Base-by-base conservation (phyloP, 257 asterid species). In the Capsicum pubescens region DNA sequence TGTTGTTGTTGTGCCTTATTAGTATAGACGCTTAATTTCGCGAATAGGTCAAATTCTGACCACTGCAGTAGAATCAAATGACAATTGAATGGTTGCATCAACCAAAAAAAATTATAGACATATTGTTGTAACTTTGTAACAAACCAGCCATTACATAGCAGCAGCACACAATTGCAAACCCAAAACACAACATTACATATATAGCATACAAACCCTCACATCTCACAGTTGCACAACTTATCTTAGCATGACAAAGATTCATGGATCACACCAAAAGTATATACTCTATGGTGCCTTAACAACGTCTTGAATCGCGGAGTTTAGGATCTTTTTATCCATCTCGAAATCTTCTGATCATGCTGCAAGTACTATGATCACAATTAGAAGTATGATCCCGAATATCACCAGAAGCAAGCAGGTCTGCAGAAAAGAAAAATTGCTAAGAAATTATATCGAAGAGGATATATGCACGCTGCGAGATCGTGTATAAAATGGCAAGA, bases 361-460 rank as follows among this genome's bases (percentile, higher is more conserved):
- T 42, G 89, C 95, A 60, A 93, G 93, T 79, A 95, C 90, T 68
- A 95, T 87, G 76, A 95, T 84, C 91, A 95, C 90, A 78, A 95
- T 95, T 87, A 93, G 93, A 86, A 95, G 89, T 85, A 91, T 90
- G 26, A 95, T 92, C 80, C 95, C 98, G 17, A 95, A 95, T 64
- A 95, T 95, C 85, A 95, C 98, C 66, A 95, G 92, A 66, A 95
- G 92, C 76, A 95, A 89, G 92, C 98, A 95, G 64, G 95, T 83
- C 98, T 95, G 95, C 90, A 89, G 59, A 17, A 80, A 68, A 81
- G 17, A 21, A 17, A 6, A 42, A 50, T n/a, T 13, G 5, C 26
- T 8, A 63, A 66, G 19, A 32, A 66, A 8, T 66, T 15, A 12
- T 66, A 13, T 6, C 6, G 46, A 32, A 32, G 26, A 59, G 26